Base-by-base conservation (phyloP, 2,329 filamentous ascomycete genomes). In the Calonectria multiphialidica region DNA sequence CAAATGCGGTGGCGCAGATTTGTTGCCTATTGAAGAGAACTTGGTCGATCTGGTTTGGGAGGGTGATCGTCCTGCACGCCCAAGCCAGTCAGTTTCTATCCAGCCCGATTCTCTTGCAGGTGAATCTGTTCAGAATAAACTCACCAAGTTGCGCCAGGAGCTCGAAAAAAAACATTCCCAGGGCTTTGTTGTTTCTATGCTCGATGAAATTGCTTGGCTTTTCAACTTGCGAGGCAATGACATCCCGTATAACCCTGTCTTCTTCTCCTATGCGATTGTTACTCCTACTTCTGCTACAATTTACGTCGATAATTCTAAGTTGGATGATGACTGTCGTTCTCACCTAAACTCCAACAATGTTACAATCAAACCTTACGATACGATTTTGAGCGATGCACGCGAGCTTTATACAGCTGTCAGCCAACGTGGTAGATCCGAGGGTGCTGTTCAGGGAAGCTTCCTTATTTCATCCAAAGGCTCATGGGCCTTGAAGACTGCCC, bases 121-220 rank as follows among this genome's bases (percentile, higher is more conserved):
- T 53, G 98, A 97, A 83, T 89, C 92, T 67, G 95, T 95, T 77
- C 89, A 93, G 77, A 90, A 93, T 55, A 99, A 99, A 85, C 90
- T 99, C 10, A 88, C 90, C 28, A 95, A 98, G 55, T 86, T 99
- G 69, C 92, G 96, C n/a, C 96, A 96, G 82, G 96, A 98, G 78
- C 87, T 99, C 18, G 92, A 94, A 73, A 98, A 97, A 88, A 97
- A 94, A 86, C 97, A 97, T 81, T 93, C 92, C 7, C 90, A 93
- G 21, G 96, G 95, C 1, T 95, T 98, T 77, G 92, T 98, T 61
- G 91, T 98, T 55, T 98, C 96, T 7, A 96, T 97, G 92, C 90
- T 99, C 50, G 97, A 99, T 80, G 97, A 99, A 84, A 92, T 98
- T 78, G 97, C 97, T 13, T 99, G 97, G 97, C 89, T 99, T n/a